Evolutionary conservation across 2,329 filamentous ascomycete species (phyloP).

Genomic region (Fusarium tjaetaba): DNA sequence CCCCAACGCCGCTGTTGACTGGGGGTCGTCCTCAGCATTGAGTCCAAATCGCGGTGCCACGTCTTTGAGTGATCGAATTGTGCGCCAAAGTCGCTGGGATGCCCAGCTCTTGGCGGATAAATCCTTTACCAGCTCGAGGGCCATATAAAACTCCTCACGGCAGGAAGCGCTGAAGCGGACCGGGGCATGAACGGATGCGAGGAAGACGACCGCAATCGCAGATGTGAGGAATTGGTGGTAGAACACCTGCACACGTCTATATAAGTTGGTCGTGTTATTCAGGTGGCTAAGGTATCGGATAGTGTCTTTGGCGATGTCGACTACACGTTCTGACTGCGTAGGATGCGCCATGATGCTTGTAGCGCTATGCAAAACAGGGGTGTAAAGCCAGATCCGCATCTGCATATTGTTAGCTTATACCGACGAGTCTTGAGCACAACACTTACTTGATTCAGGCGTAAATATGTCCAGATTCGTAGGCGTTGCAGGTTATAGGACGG

Average conservation of each 20-base stretch:
- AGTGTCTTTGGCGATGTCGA: slow-evolving; percentile 80
- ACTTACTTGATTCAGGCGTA: slow-evolving; percentile 80
- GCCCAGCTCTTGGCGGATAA: slow-evolving; percentile 77
- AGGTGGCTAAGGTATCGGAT: slow-evolving; percentile 76
- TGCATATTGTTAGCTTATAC: slow-evolving; percentile 30
- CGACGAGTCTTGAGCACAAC: too few relatives aligned
- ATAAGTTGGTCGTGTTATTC: slow-evolving; percentile 77
- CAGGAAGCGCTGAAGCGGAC: slow-evolving; percentile 74
- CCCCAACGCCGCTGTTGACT: slow-evolving; percentile 62
- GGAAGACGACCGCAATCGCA: slow-evolving; percentile 78
- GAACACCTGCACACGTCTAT: slow-evolving; percentile 76
- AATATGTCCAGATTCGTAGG: slow-evolving; percentile 83
- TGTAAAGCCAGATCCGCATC: slow-evolving; percentile 89
- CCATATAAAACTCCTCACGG: slow-evolving; percentile 82
- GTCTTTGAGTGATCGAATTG: slow-evolving; percentile 75
- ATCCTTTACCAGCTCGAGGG: slow-evolving; percentile 77
- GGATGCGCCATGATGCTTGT: slow-evolving; percentile 83
- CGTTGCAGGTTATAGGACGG: slow-evolving; percentile 75
- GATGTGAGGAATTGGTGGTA: slow-evolving; percentile 85
- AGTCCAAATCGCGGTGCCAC: slow-evolving; percentile 76
- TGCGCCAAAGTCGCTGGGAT: slow-evolving; percentile 78
- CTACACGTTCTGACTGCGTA: slow-evolving; percentile 75
- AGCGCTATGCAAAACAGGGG: slow-evolving; percentile 85
- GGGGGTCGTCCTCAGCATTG: slow-evolving; percentile 57
- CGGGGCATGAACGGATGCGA: slow-evolving; percentile 80